Percentiles rank a stretch among this genome's conserved stretches.
These are phyloP conservation scores for Populus hybrid DNA, from an alignment of 441 rosid genomes.

Conservation along the genomic window DNA sequence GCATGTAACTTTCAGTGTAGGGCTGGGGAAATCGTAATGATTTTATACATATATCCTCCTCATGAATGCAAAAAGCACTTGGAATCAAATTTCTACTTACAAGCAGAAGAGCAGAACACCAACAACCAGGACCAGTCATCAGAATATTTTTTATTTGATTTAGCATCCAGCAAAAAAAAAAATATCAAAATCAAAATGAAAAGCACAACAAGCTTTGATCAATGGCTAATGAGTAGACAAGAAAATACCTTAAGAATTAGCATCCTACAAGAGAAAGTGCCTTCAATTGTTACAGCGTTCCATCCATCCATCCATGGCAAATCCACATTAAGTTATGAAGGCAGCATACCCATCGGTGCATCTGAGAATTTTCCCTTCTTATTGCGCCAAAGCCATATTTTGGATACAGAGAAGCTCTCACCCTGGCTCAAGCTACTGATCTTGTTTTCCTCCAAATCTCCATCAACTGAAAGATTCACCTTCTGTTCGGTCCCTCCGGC, in stretches of 20 bases:
- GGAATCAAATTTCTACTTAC: slow-evolving; percentile 10
- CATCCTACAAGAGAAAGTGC: slow-evolving; percentile 15
- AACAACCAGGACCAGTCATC: slow-evolving; percentile 36
- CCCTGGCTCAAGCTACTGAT: slow-evolving; percentile 55
- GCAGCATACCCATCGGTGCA: slow-evolving; percentile 34
- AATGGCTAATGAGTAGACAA: slow-evolving; percentile 17
- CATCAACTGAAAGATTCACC: slow-evolving; percentile 33
- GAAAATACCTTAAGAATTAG: background rate
- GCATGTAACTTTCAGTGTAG: slow-evolving; percentile 5
- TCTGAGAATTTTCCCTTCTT: slow-evolving; percentile 66
- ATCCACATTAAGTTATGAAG: slow-evolving; percentile 35
- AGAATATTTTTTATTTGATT: slow-evolving; percentile 13
- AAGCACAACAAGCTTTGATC: slow-evolving; percentile 22
- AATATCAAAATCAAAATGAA: background rate
- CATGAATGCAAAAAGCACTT: slow-evolving; percentile 2
- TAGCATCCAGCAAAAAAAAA: slow-evolving; percentile 27
- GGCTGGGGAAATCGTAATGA: slow-evolving; percentile 3
- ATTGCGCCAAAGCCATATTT: slow-evolving; percentile 97
- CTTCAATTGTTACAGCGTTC: slow-evolving; percentile 37
- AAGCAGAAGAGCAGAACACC: slow-evolving; percentile 19
- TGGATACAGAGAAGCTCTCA: slow-evolving; percentile 88
- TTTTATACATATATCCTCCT: slow-evolving; percentile 1
- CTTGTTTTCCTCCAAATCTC: slow-evolving; percentile 54
- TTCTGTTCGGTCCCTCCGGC: slow-evolving; percentile 29
- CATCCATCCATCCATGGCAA: slow-evolving; percentile 48